These are phyloP conservation scores for Phyllosticta citriasiana DNA, from an alignment of 2,329 filamentous ascomycete species.

Conservation along the genomic window DNA sequence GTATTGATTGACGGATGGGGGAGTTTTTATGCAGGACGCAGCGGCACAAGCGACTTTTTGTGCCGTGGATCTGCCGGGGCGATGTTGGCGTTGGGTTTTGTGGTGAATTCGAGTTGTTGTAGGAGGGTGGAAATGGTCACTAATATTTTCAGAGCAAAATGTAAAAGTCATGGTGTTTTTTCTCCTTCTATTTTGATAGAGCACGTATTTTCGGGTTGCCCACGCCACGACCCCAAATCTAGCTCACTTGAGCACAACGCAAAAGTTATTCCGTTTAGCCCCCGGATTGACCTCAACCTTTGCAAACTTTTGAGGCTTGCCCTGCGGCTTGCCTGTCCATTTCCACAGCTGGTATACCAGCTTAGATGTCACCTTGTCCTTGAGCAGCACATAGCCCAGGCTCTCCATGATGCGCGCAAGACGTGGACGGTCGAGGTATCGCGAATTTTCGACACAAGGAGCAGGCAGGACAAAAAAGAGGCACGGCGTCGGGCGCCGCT, in stretches of 20 bases:
- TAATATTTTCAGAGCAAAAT: too few species aligned
- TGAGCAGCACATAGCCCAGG: slow-evolving; percentile 59
- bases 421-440: slow-evolving; percentile 68
- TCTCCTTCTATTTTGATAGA: too few species aligned
- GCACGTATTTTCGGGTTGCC: background rate
- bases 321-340: slow-evolving; percentile 26
- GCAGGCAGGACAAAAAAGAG: slow-evolving; percentile 85
- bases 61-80: background rate
- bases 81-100: background rate
- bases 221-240: background rate
- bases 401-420: slow-evolving; percentile 64
- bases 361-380: slow-evolving; percentile 68
- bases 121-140: background rate
- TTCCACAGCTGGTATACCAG: slow-evolving; percentile 85
- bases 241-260: slow-evolving; percentile 51
- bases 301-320: slow-evolving; percentile 37
- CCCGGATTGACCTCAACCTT: slow-evolving; percentile 75
- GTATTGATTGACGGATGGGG: too few species aligned
- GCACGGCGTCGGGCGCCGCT: slow-evolving; percentile 45
- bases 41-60: background rate
- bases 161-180: too few species aligned
- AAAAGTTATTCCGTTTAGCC: slow-evolving; percentile 77
- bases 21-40: background rate
- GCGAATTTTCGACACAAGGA: slow-evolving; percentile 79
- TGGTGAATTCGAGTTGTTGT: background rate